Percentiles rank a stretch among this genome's conserved stretches.
Conservation (phyloP, 139 green algal genomes). For the Gonium pectorale region DNA sequence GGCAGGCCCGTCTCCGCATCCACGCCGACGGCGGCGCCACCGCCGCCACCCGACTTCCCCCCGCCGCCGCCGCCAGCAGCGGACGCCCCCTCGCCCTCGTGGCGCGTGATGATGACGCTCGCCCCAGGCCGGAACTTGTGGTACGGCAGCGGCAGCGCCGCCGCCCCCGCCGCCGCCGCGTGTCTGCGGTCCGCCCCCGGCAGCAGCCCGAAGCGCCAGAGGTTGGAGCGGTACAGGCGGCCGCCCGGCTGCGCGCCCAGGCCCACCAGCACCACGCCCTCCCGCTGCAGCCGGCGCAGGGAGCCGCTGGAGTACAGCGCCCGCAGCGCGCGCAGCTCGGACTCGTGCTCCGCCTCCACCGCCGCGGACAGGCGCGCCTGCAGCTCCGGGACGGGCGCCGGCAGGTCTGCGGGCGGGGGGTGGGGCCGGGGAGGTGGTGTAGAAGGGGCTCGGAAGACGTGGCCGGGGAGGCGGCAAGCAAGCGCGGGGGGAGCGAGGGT, state of each 20-base stretch:
- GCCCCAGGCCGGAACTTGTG: slow-evolving; percentile 63
- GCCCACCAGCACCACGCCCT: slow-evolving; percentile 59
- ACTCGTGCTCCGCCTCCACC: slow-evolving; percentile 57
- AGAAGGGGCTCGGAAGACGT: too few species aligned
- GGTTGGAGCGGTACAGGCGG: slow-evolving; percentile 53
- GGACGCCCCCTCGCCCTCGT: background rate
- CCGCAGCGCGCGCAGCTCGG: slow-evolving; percentile 42
- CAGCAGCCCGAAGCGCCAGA: slow-evolving; percentile 53
- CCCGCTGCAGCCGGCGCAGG: slow-evolving; percentile 57
- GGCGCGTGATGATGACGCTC: slow-evolving; percentile 56
- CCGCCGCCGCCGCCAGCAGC: background rate
- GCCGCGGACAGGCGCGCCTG: slow-evolving; percentile 50
- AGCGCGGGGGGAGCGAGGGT: too few species aligned
- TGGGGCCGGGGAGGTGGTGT: too few species aligned
- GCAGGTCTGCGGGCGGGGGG: slow-evolving; percentile 41
- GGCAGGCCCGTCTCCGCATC: slow-evolving; percentile 27
- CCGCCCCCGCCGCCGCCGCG: background rate
- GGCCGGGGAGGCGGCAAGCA: too few species aligned
- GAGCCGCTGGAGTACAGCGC: slow-evolving; percentile 53
- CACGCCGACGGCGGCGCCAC: background rate
- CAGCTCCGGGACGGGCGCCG: background rate
- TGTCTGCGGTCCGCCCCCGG: background rate
- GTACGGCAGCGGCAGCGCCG: slow-evolving; percentile 54
- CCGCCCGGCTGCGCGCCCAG: slow-evolving; percentile 32
- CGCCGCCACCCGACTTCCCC: background rate